Conservation (phyloP, 345 rosid species). For the Litchi chinensis region DNA sequence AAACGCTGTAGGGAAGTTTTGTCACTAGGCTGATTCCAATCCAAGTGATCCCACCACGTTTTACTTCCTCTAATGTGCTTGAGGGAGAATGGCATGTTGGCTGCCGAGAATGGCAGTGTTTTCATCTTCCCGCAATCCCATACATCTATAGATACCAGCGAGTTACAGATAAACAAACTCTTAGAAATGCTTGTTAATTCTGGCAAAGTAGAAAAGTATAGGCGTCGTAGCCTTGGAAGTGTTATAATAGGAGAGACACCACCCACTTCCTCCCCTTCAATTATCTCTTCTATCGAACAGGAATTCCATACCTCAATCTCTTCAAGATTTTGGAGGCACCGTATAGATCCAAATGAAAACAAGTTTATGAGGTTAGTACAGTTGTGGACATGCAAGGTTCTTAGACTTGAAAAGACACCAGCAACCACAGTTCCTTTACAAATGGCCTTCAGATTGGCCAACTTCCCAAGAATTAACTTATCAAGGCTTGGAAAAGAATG, state of each 20-base stretch:
- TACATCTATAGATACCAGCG: constrained; percentile 7
- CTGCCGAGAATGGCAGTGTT: constrained; percentile 14
- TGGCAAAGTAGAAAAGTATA: constrained; percentile 12
- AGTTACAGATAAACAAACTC: not conserved
- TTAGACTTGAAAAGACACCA: not conserved
- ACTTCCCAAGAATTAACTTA: not conserved
- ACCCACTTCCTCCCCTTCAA: not conserved
- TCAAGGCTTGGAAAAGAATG: constrained; percentile 1
- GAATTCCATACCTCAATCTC: constrained; percentile 16
- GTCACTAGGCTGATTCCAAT: constrained; percentile 2
- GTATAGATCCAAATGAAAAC: not conserved
- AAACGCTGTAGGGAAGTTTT: not conserved
- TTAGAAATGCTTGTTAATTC: constrained; percentile 11
- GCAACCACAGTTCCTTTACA: not conserved
- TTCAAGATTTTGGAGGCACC: constrained; percentile 13
- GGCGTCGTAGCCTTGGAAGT: not conserved
- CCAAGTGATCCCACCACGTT: constrained; percentile 20
- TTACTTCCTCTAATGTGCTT: constrained; percentile 10
- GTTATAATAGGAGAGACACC: not conserved
- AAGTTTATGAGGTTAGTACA: constrained; percentile 10
- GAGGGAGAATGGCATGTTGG: constrained; percentile 1
- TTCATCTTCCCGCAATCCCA: constrained; percentile 18
- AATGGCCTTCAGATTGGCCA: not conserved
- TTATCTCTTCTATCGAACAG: constrained; percentile 8
- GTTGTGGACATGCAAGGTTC: constrained; percentile 1